Evolutionary conservation across 2,329 filamentous ascomycete genomes (phyloP).

Genomic region (Cercospora berteroae): DNA sequence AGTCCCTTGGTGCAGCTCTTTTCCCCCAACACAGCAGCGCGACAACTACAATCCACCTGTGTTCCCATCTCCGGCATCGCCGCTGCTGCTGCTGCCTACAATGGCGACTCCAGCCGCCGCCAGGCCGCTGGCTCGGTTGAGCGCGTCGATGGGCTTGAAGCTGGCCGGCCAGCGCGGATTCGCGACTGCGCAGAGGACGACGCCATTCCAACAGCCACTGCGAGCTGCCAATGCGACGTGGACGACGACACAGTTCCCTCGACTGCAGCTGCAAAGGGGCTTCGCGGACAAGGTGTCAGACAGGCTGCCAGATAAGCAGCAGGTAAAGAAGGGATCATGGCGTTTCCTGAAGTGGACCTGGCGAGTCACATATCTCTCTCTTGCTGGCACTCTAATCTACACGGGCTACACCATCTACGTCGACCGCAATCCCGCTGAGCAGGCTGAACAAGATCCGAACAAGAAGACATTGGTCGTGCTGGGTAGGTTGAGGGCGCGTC

Average conservation of each 20-base stretch:
- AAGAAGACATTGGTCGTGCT: conserved; percentile 98
- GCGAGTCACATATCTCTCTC: conserved; percentile 75
- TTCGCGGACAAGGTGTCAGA: conserved; percentile 35
- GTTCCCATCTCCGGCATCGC: neutral
- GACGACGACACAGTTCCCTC: conserved; percentile 11
- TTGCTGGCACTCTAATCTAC: conserved; percentile 67
- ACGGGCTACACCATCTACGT: conserved; percentile 79
- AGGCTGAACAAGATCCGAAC: conserved; percentile 72
- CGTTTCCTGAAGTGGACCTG: conserved; percentile 75
- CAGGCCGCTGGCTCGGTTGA: conserved; percentile 30
- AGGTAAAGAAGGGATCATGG: conserved; percentile 57
- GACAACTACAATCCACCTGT: neutral
- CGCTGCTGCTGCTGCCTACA: conserved; percentile 8
- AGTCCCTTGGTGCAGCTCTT: conserved; percentile 4
- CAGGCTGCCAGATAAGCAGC: conserved; percentile 34
- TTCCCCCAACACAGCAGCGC: neutral
- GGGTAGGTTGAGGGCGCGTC: conserved; percentile 55
- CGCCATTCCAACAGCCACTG: conserved; percentile 24
- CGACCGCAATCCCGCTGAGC: conserved; percentile 76
- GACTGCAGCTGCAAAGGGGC: conserved; percentile 29
- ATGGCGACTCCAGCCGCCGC: conserved; percentile 32
- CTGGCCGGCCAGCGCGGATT: conserved; percentile 26
- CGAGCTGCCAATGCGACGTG: conserved; percentile 19
- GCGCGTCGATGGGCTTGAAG: conserved; percentile 28
- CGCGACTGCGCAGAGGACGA: conserved; percentile 22